Evolutionary conservation across 805 yeast species (phyloP), one percentile per base, ranked within the genome.

Genomic region (Jamesozyma hellenica): DNA sequence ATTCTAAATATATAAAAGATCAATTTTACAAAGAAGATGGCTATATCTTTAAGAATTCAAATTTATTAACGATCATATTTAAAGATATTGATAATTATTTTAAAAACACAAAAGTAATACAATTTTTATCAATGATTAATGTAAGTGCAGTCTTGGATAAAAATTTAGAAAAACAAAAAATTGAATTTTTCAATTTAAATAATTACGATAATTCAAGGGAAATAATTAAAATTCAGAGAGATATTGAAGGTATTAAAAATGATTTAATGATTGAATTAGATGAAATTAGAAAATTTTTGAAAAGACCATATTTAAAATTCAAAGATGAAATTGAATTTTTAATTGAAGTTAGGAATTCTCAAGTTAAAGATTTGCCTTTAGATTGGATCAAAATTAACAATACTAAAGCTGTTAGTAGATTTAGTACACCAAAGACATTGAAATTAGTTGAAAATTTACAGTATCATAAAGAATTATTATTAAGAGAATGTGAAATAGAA

Each of bases 371-470:
- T 1, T 59, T 88, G 2, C 97, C 97, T 0, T 49, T 64, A 2
- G 76, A 74, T 38, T 90, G 96, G 95, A 61, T 80, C 11, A 81
- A 84, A 48, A 72, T 83, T 21, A 81, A 74, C 49, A 81, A 81
- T 8, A 72, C 94, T 35, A 66, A 76, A 44, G 58, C 76, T 1
- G 78, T 85, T 1, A 73, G 86, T 2, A 64, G 97, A 42, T 88
- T 75, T 57, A 65, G 87, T 42, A 68, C 95, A 0, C 84, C 94
- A 0, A 62, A 58, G 25, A 69, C 78, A 1, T 48, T 65, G 2
- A 60, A 63, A 13, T 60, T 83, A 21, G 68, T 77, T 35, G 75
- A 75, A 39, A 56, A 65, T 29, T 55, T 79, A 28, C 79, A 76
- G 43, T 78, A 78, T 48, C 75, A 77, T 37, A 70, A 75, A 39